Percentiles rank a stretch among this genome's conserved stretches.
phyloP scores from a whole-genome alignment of 2,329 filamentous ascomycete genomes.

The Domatiomyces globalis region DNA sequence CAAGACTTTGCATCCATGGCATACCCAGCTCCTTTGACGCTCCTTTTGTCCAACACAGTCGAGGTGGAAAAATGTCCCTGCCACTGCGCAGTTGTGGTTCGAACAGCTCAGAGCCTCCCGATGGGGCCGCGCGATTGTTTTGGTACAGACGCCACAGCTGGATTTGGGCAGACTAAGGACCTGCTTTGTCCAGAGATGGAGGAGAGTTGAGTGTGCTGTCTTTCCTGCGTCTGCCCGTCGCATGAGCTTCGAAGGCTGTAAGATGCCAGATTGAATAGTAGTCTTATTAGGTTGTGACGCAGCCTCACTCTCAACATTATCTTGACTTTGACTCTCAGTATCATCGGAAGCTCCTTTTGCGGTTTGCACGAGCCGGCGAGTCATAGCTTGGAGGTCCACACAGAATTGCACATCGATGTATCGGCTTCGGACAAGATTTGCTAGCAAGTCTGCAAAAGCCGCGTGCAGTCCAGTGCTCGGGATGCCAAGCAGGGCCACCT shows the following conservation, averaged over 20 bases:
- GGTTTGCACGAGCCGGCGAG: background rate
- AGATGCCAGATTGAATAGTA: background rate
- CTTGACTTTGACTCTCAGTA: background rate
- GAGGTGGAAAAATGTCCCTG: conserved; percentile 9
- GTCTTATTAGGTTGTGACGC: background rate
- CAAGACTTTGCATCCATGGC: background rate
- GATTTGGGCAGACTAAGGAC: background rate
- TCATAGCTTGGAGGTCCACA: background rate
- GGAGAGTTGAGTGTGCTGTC: background rate
- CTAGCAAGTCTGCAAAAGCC: conserved; percentile 10
- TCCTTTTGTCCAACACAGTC: conserved; percentile 6
- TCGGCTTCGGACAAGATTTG: conserved; percentile 6
- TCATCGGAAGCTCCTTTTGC: background rate
- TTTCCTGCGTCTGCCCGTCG: too few species aligned
- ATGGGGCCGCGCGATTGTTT: conserved; percentile 3
- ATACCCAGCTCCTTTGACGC: background rate
- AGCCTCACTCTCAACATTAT: background rate
- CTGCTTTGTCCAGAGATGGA: background rate
- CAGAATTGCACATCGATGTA: conserved; percentile 11
- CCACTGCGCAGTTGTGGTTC: conserved; percentile 5
- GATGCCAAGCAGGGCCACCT: conserved; percentile 11
- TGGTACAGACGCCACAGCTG: conserved; percentile 7
- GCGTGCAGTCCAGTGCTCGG: conserved; percentile 5
- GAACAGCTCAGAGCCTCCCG: conserved; percentile 6
- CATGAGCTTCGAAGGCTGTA: background rate